Evolutionary conservation across 2,329 filamentous ascomycete species (phyloP).

Genomic region (Aspergillus carbonarius): DNA sequence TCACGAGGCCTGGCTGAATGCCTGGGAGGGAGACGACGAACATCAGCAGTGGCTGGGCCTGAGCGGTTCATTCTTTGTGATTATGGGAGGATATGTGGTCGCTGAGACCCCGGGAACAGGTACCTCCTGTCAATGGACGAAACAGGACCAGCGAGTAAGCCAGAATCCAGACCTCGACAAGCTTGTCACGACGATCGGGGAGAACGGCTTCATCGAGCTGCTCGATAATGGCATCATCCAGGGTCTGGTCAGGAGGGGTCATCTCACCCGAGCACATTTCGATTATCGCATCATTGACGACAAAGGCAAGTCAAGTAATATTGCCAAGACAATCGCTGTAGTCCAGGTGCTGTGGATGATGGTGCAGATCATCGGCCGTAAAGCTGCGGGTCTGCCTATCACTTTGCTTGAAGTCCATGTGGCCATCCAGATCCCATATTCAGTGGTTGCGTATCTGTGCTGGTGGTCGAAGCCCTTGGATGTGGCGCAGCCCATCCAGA

Average conservation of each 20-base stretch:
- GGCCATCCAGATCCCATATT: neutral
- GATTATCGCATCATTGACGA: neutral
- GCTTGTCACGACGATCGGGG: too few species aligned
- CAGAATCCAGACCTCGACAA: too few species aligned
- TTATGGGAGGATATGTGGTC: slow-evolving; percentile 1
- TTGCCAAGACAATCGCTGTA: neutral
- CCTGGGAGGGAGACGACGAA: neutral
- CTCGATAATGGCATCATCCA: too few species aligned
- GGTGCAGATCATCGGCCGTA: neutral
- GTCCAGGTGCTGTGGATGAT: neutral
- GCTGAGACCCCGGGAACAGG: neutral
- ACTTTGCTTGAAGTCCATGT: slow-evolving; percentile 3
- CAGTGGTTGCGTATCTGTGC: neutral
- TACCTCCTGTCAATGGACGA: too few species aligned
- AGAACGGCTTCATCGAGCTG: too few species aligned
- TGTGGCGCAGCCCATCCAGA: neutral
- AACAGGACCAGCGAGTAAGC: too few species aligned
- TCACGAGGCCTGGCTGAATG: neutral
- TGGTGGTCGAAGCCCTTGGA: slow-evolving; percentile 8
- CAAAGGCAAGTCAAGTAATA: neutral
- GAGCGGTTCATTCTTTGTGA: neutral
- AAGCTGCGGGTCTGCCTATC: neutral
- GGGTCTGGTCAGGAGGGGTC: too few species aligned
- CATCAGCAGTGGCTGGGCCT: neutral
- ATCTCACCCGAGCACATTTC: neutral